Conservation (phyloP, 192 early-diverging fungal species). For the Rhizophagus sp. region DNA sequence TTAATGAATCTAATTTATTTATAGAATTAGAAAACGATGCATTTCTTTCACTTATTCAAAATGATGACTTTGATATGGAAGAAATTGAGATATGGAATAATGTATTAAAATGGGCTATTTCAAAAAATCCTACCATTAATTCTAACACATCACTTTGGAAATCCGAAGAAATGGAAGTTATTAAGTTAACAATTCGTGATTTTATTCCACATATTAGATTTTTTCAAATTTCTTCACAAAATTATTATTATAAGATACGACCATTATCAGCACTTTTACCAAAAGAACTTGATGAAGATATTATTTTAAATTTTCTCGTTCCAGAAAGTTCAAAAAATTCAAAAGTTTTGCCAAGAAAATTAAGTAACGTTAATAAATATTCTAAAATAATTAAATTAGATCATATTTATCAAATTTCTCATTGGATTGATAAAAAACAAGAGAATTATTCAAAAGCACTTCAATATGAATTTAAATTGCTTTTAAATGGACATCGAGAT, state of each 20-base stretch:
- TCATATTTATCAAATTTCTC: not conserved
- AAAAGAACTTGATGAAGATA: not conserved
- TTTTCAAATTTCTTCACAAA: slow-evolving; percentile 15
- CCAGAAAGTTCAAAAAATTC: not conserved
- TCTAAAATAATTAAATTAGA: not conserved
- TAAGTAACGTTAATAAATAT: not conserved
- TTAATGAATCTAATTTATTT: not conserved
- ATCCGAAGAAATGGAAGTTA: not conserved
- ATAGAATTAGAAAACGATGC: not conserved
- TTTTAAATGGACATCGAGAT: slow-evolving; percentile 10
- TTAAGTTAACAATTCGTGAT: not conserved
- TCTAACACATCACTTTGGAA: not conserved
- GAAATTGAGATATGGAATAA: slow-evolving; percentile 25
- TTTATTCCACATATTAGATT: slow-evolving; percentile 14
- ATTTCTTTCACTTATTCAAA: slow-evolving; percentile 8
- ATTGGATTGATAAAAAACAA: slow-evolving; percentile 11
- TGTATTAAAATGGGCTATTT: slow-evolving; percentile 16
- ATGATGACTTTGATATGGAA: slow-evolving; percentile 21
- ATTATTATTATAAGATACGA: slow-evolving; percentile 20
- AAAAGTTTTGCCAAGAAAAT: slow-evolving; percentile 1
- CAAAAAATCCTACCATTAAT: not conserved
- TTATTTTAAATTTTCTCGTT: not conserved
- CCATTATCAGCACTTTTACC: slow-evolving; percentile 19
- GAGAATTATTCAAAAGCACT: too few relatives aligned
- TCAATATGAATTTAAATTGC: slow-evolving; percentile 15